Conservation (phyloP, 129 eudicot species). For the Flaveria ramosissima region DNA sequence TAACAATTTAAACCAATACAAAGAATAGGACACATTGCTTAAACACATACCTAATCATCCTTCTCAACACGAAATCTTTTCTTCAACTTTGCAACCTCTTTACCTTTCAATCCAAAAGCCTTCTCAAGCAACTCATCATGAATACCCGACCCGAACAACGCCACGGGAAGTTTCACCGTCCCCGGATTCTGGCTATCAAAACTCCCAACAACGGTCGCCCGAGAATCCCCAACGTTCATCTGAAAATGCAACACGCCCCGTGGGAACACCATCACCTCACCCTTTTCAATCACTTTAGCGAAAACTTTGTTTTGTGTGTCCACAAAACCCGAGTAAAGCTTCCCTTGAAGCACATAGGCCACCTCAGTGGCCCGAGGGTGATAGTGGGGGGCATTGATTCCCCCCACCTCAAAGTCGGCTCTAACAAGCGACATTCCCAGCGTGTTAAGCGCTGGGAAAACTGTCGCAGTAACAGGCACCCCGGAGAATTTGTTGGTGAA, state of each 20-base stretch:
- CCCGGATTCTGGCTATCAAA: constrained; percentile 89
- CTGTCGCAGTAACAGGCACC: constrained; percentile 54
- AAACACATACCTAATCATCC: constrained; percentile 30
- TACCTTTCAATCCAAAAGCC: constrained; percentile 66
- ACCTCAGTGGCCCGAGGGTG: constrained; percentile 89
- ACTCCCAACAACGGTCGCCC: constrained; percentile 70
- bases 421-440: constrained; percentile 83
- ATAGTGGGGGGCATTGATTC: constrained; percentile 71
- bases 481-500: constrained; percentile 62
- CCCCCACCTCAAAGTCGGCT: constrained; percentile 77
- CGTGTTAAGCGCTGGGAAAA: constrained; percentile 79
- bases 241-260: constrained; percentile 78
- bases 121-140: constrained; percentile 61
- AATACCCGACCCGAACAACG: constrained; percentile 69
- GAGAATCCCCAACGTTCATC: constrained; percentile 75
- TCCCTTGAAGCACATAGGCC: constrained; percentile 71
- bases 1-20: not conserved
- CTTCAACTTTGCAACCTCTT: constrained; percentile 62
- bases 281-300: constrained; percentile 72
- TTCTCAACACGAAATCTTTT: constrained; percentile 46
- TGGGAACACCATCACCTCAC: constrained; percentile 87
- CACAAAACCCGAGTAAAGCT: constrained; percentile 74
- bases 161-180: constrained; percentile 61
- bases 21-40: constrained; percentile 20
- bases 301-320: constrained; percentile 58